Conservation (phyloP, 139 green algal species). For the Chlamydomonas applanata region DNA sequence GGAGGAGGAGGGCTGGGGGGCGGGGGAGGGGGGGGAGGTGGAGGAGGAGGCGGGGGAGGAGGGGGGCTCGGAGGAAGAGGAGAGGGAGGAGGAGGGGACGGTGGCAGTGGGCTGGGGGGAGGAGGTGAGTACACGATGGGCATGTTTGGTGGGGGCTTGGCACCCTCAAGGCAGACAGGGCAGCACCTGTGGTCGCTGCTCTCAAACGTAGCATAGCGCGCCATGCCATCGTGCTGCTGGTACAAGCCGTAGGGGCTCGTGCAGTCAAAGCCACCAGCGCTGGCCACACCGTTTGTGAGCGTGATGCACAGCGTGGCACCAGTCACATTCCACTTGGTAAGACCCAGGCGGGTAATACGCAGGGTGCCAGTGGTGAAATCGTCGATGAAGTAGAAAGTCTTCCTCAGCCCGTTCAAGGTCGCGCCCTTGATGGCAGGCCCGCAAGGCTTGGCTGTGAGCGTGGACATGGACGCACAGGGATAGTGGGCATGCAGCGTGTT, state of each 20-base stretch:
- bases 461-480: not conserved
- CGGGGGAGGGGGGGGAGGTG: constrained; percentile 13
- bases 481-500: too few species aligned
- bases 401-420: constrained; percentile 3
- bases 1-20: not conserved
- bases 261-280: not conserved
- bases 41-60: too few species aligned
- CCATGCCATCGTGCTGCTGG: not conserved
- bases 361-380: constrained; percentile 3
- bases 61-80: too few species aligned
- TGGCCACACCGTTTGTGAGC: not conserved
- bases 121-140: not conserved
- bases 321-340: not conserved
- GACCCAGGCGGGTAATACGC: constrained; percentile 1
- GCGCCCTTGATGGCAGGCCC: not conserved
- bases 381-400: constrained; percentile 14
- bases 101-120: not conserved
- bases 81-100: constrained; percentile 9
- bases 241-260: constrained; percentile 4
- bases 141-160: not conserved
- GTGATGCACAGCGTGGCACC: constrained; percentile 9
- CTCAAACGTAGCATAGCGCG: constrained; percentile 15
- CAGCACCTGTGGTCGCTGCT: constrained; percentile 18
- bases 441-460: constrained; percentile 10
- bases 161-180: constrained; percentile 5